Percentiles rank a stretch among this genome's conserved stretches.
These are phyloP conservation scores for Apiotrichum laibachii DNA, from an alignment of 1,284 basidiomycete genomes.

Conservation along the genomic window DNA sequence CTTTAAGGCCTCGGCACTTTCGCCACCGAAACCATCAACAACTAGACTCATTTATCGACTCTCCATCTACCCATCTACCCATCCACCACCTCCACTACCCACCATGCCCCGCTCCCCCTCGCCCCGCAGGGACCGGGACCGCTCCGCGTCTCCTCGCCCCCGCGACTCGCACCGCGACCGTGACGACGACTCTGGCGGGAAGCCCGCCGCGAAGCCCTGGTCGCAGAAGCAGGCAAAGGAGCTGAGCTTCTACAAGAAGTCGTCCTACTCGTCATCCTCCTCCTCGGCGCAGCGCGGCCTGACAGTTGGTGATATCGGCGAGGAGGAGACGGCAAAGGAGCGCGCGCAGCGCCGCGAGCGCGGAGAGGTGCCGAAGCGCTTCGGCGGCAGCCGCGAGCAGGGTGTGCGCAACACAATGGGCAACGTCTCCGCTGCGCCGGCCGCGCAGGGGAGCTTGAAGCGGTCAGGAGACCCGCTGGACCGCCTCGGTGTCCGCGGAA, in stretches of 20 bases:
- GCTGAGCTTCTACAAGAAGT: constrained; percentile 52
- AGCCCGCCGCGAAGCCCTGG: constrained; percentile 15
- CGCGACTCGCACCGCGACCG: constrained; percentile 6
- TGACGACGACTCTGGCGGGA: not conserved
- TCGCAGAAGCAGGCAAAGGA: constrained; percentile 37
- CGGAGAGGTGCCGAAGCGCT: constrained; percentile 44
- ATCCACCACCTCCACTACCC: not conserved
- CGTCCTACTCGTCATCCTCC: not conserved
- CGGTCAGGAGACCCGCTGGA: constrained; percentile 40
- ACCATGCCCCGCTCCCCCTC: constrained; percentile 38
- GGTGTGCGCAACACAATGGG: constrained; percentile 49
- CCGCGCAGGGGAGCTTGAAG: constrained; percentile 32
- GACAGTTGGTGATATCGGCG: constrained; percentile 12
- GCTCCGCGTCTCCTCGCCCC: constrained; percentile 3
- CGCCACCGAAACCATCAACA: not conserved
- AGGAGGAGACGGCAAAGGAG: constrained; percentile 37
- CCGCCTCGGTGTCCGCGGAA: constrained; percentile 29
- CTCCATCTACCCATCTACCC: not conserved
- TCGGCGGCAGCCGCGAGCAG: constrained; percentile 45
- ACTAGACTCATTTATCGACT: not conserved
- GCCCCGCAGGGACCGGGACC: constrained; percentile 11
- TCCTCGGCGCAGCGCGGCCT: constrained; percentile 10
- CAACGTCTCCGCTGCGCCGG: constrained; percentile 23
- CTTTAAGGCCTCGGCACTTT: not conserved
- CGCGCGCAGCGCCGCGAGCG: constrained; percentile 38